Base-by-base conservation (phyloP, 805 yeast species). In the Pichia phayaonensis region DNA sequence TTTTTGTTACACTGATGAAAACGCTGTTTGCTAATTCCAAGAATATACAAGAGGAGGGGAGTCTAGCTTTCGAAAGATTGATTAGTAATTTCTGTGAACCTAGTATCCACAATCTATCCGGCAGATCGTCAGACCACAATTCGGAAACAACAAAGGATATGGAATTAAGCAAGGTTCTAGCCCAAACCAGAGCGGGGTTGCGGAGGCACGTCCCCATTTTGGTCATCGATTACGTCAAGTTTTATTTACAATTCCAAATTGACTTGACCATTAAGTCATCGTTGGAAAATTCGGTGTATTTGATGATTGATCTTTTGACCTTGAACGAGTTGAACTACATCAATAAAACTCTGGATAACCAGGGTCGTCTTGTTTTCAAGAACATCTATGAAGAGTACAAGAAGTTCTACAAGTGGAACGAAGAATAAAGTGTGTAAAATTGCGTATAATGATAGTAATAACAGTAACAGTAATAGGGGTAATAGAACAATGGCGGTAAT, bases 391-490 rank as follows among this genome's bases (percentile, higher is more conserved):
- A 79, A 8, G 87, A 84, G 54, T 92, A 88, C 69, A 80, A 78
- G 62, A 81, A 76, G 61, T 75, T 73, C 53, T 97, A 96, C 45
- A 86, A 85, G 65, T 90, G 97, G 97, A 79, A 70, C 51, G 88
- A 80, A 54, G 76, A 74, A 45, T 79, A 63, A 26, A 26, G 29
- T 26, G 29, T 26, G 11, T 26, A 26, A n/a, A n/a, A n/a, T n/a
- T n/a, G n/a, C n/a, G n/a, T n/a, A n/a, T n/a, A n/a, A n/a, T n/a
- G n/a, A n/a, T n/a, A n/a, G n/a, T n/a, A n/a, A n/a, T n/a, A n/a
- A n/a, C n/a, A n/a, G n/a, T n/a, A n/a, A n/a, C n/a, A n/a, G n/a
- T n/a, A n/a, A n/a, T n/a, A n/a, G n/a, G n/a, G n/a, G n/a, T n/a
- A n/a, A n/a, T n/a, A n/a, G n/a, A n/a, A n/a, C n/a, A n/a, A n/a